Evolutionary conservation across 2,329 filamentous ascomycete genomes (phyloP).

Genomic region (Phialophora verrucosa): DNA sequence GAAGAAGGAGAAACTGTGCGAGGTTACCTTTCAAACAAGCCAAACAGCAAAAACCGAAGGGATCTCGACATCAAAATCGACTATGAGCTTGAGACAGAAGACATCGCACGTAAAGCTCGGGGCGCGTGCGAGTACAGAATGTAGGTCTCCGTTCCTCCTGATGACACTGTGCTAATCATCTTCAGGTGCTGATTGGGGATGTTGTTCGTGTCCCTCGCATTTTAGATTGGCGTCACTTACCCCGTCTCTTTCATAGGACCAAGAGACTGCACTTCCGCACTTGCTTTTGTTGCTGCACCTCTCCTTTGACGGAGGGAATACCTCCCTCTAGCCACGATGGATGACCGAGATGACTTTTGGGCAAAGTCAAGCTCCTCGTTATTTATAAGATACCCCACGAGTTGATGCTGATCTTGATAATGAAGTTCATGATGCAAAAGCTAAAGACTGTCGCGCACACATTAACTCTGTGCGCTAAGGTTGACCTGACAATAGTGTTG

Average conservation of each 20-base stretch:
- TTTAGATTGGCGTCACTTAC: conserved; percentile 21
- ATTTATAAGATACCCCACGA: conserved; percentile 57
- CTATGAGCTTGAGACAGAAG: conserved; percentile 79
- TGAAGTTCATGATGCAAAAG: conserved; percentile 31
- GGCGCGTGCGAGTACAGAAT: conserved; percentile 81
- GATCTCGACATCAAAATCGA: conserved; percentile 90
- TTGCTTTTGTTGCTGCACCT: conserved; percentile 1
- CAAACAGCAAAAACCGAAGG: conserved; percentile 91
- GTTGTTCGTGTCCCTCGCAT: background rate
- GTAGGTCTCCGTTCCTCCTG: conserved; percentile 33
- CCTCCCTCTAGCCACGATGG: conserved; percentile 5
- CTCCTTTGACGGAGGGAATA: background rate
- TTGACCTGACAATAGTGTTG: background rate
- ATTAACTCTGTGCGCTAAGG: background rate
- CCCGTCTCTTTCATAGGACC: conserved; percentile 38
- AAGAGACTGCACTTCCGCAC: conserved; percentile 28
- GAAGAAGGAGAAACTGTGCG: conserved; percentile 81
- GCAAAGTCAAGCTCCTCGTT: conserved; percentile 53
- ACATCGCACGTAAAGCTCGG: conserved; percentile 69
- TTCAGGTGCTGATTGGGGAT: conserved; percentile 29
- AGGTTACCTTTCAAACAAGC: conserved; percentile 78
- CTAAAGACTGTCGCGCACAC: background rate
- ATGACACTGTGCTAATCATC: conserved; percentile 8
- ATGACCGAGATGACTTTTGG: conserved; percentile 39
- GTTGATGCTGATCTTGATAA: conserved; percentile 55